Evolutionary conservation across 176 grass and related monocot genomes (phyloP).

Genomic region (Thalia dealbata): DNA sequence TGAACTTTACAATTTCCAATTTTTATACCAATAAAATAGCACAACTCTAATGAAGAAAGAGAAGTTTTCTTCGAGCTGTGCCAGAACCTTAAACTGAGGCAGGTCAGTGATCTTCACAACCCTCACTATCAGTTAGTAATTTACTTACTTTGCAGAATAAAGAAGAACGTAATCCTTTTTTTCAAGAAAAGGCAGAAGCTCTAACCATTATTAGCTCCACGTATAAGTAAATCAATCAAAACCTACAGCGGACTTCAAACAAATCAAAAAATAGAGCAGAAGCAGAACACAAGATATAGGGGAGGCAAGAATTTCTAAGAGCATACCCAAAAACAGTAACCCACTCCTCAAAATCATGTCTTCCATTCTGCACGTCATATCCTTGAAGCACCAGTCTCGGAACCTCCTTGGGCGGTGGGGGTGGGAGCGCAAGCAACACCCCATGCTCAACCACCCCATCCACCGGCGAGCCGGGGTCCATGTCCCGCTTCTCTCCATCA

Average conservation of each 20-base stretch:
- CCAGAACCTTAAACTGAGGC: no score
- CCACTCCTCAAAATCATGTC: not conserved
- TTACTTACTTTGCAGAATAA: no score
- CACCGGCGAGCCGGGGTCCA: not conserved
- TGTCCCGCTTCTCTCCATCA: not conserved
- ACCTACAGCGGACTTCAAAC: not conserved
- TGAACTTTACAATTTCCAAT: no score
- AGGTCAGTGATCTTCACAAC: no score
- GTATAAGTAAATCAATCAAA: not conserved
- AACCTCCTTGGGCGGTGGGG: not conserved
- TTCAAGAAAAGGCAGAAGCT: not conserved
- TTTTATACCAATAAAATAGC: no score
- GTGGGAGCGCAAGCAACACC: not conserved
- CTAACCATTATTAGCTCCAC: not conserved
- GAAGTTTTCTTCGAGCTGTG: no score
- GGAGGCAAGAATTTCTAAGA: no score
- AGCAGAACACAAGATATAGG: not conserved
- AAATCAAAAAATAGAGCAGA: not conserved
- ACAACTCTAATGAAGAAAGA: no score
- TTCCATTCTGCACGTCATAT: not conserved
- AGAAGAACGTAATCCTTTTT: no score
- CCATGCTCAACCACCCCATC: slow-evolving; percentile 5
- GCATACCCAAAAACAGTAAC: slow-evolving; percentile 15
- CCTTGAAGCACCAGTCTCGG: not conserved
- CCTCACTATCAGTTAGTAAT: no score